Conservation (phyloP, 2,329 filamentous ascomycete genomes). For the Penicillium sp. region DNA sequence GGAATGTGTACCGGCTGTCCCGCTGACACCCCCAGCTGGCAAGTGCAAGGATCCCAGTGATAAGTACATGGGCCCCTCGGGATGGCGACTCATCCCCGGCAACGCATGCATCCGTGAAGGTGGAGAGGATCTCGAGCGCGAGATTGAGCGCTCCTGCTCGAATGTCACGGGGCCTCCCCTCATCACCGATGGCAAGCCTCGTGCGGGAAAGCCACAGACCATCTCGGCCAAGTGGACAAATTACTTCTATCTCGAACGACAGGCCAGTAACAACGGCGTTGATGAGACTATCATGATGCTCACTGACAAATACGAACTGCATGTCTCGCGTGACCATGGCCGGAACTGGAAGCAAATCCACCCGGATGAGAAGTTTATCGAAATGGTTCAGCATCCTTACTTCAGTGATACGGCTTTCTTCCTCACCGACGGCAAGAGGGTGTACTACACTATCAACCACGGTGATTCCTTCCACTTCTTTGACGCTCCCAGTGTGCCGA, state of each 20-base stretch:
- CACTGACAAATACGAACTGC: slow-evolving; percentile 54
- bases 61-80: slow-evolving; percentile 75
- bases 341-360: slow-evolving; percentile 66
- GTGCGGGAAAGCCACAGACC: slow-evolving; percentile 45
- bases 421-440: slow-evolving; percentile 58
- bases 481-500: slow-evolving; percentile 18
- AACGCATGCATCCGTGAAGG: slow-evolving; percentile 58
- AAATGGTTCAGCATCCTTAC: slow-evolving; percentile 68
- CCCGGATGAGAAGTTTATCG: slow-evolving; percentile 51
- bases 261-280: slow-evolving; percentile 51
- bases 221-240: slow-evolving; percentile 56
- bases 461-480: slow-evolving; percentile 57
- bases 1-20: slow-evolving; percentile 58
- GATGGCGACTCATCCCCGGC: slow-evolving; percentile 83
- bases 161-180: slow-evolving; percentile 47
- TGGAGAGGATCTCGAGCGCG: slow-evolving; percentile 59
- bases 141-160: slow-evolving; percentile 67
- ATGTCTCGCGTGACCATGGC: slow-evolving; percentile 74
- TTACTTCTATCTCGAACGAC: slow-evolving; percentile 71
- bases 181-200: slow-evolving; percentile 56
- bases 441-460: slow-evolving; percentile 74
- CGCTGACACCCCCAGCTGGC: slow-evolving; percentile 59
- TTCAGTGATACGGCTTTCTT: slow-evolving; percentile 83
- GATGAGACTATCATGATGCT: slow-evolving; percentile 67
- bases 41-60: slow-evolving; percentile 63